Base-by-base conservation (phyloP, 257 asterid species). In the Solanum pinnatisectum region DNA sequence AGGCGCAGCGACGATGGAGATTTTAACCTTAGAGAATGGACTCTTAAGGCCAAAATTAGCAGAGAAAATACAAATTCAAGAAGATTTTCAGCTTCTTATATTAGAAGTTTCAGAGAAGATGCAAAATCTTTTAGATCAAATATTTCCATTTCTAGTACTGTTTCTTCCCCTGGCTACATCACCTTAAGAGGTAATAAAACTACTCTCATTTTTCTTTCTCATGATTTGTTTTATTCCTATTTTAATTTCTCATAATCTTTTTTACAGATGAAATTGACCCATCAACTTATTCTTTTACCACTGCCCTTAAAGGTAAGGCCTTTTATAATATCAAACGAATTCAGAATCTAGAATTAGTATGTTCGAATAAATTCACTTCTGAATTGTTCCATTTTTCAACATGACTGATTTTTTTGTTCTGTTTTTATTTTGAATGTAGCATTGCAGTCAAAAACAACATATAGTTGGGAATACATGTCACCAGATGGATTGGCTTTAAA, bases 191-290 rank as follows among this genome's bases (percentile, higher is more conserved):
- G 98, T 96, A 89, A 87, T 14, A 18, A 67, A 49, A 35, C 27
- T 20, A 27, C 68, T 10, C 33, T 30, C 5, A 5, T 46, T 49
- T 3, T 27, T 14, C 85, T 16, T 44, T 14, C 8, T 79, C 65
- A 44, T 81, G 0, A 46, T 81, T 81, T 49, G 18, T 46, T 49
- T 81, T 49, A 30, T 22, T 46, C 10, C 42, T 49, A 82, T 82
- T 82, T 56, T 56, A 56, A 56, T 56, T 82, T 44, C 85, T 89
- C 16, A 46, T 18, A 6, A 39, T 73, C 79, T 23, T 25, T 49
- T 25, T 67, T 33, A 87, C 98, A 95, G 99, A 94, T 63, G 98
- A 96, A 84, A 95, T 96, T 30, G 96, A 96, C 92, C 99, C 98
- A 84, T 93, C 99, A 44, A 93, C 98, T 1, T 96, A 96, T 88